Evolutionary conservation across 257 asterid genomes (phyloP).

Genomic region (Jacaranda mimosifolia): DNA sequence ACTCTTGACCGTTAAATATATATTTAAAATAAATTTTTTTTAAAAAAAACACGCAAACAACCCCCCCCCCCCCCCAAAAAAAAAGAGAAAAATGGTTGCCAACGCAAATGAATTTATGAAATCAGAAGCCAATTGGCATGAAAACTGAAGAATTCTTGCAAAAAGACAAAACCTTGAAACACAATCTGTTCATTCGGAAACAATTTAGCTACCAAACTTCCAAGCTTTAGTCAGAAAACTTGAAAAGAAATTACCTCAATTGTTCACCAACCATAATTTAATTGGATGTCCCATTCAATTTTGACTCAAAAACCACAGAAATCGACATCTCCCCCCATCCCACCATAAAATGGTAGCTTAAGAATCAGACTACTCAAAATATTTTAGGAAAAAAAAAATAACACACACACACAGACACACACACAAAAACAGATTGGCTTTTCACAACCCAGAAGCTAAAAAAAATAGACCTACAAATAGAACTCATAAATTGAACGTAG

Average conservation of each 20-base stretch:
- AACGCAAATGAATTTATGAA: neutral
- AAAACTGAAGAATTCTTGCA: slow-evolving; percentile 13
- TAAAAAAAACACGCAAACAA: too few relatives aligned
- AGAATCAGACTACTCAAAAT: too few relatives aligned
- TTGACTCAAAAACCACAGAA: slow-evolving; percentile 12
- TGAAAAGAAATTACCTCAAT: slow-evolving; percentile 34
- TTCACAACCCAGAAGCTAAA: slow-evolving; percentile 15
- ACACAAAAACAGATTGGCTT: slow-evolving; percentile 24
- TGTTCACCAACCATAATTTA: slow-evolving; percentile 22
- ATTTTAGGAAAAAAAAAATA: too few relatives aligned
- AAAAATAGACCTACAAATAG: neutral
- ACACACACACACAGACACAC: slow-evolving; percentile 24
- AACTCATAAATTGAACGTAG: slow-evolving; percentile 32
- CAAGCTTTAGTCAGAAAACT: slow-evolving; percentile 22
- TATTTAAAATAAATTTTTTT: too few relatives aligned
- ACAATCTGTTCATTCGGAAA: slow-evolving; percentile 24
- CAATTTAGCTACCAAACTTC: slow-evolving; percentile 32
- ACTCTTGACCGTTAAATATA: neutral
- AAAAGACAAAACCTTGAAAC: slow-evolving; percentile 30
- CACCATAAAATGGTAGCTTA: slow-evolving; percentile 36
- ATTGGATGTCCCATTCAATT: neutral
- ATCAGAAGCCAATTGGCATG: slow-evolving; percentile 33
- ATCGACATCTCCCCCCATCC: slow-evolving; percentile 32
- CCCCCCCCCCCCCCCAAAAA: neutral
- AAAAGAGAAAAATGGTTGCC: neutral